Evolutionary conservation across 169 alveolate species (phyloP).

Genomic region (Cryptosporidium viatorum): DNA sequence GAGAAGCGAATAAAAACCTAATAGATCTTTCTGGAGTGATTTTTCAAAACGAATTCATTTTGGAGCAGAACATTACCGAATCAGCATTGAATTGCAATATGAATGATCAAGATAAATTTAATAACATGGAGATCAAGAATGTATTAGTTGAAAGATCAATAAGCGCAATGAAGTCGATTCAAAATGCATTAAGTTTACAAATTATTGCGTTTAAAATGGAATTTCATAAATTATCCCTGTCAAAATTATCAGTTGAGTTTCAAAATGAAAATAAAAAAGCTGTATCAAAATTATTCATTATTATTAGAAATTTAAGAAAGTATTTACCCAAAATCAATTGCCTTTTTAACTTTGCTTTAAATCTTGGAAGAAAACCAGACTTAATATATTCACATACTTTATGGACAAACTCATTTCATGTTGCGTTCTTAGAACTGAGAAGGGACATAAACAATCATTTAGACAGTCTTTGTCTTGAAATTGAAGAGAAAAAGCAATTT

Average conservation of each 20-base stretch:
- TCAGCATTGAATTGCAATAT: neutral
- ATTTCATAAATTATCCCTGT: neutral
- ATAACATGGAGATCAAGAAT: neutral
- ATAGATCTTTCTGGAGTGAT: neutral
- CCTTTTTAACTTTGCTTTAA: slow-evolving; percentile 15
- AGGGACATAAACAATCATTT: neutral
- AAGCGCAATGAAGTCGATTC: neutral
- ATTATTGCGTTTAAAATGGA: slow-evolving; percentile 20
- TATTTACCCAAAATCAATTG: neutral
- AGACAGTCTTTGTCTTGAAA: neutral
- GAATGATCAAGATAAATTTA: neutral
- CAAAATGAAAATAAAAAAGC: neutral
- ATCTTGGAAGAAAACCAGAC: slow-evolving; percentile 46
- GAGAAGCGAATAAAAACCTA: neutral
- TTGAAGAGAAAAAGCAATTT: slow-evolving; percentile 13
- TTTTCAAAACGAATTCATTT: slow-evolving; percentile 5
- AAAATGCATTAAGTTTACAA: slow-evolving; percentile 23
- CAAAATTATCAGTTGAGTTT: neutral
- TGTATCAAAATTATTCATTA: neutral
- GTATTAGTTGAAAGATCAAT: neutral
- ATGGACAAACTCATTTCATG: slow-evolving; percentile 17
- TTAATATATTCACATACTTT: neutral
- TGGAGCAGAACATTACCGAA: neutral
- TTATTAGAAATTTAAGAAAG: neutral
- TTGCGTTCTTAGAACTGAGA: slow-evolving; percentile 8